A percentile compares a stretch with the other conserved stretches of the same genome.
phyloP scores from a whole-genome alignment of 768 basidiomycete species.

The Kwoniella botswanensis region DNA sequence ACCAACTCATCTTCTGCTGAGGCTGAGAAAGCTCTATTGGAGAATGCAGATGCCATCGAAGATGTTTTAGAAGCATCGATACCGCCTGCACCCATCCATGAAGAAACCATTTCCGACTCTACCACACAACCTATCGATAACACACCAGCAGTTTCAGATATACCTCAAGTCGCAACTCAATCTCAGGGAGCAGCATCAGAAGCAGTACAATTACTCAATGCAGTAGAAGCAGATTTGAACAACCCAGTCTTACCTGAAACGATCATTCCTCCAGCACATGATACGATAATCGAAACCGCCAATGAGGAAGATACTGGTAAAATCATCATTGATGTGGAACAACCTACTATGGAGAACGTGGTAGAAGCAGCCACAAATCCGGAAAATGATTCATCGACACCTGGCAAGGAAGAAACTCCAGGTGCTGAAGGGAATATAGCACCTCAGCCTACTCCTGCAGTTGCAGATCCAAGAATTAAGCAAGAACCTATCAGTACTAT shows the following conservation, averaged over 20 bases:
- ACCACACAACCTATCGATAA: slow-evolving; percentile 6
- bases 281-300: slow-evolving; percentile 19
- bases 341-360: slow-evolving; percentile 16
- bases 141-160: neutral
- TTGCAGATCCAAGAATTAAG: neutral
- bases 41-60: slow-evolving; percentile 41
- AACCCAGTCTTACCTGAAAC: slow-evolving; percentile 33
- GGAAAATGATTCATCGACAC: neutral
- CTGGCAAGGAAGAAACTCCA: neutral
- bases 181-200: slow-evolving; percentile 22
- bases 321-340: slow-evolving; percentile 21
- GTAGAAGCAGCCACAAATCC: slow-evolving; percentile 22
- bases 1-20: slow-evolving; percentile 4
- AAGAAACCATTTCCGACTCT: neutral
- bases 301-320: slow-evolving; percentile 24
- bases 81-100: slow-evolving; percentile 33
- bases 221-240: slow-evolving; percentile 32
- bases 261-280: slow-evolving; percentile 23
- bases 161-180: neutral
- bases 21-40: slow-evolving; percentile 29
- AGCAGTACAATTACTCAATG: slow-evolving; percentile 15
- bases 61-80: slow-evolving; percentile 41
- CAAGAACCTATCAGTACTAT: neutral
- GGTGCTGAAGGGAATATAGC: slow-evolving; percentile 9
- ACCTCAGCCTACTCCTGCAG: slow-evolving; percentile 16